phyloP scores from a whole-genome alignment of 805 yeast genomes.

The Tetrapisispora fleetii region DNA sequence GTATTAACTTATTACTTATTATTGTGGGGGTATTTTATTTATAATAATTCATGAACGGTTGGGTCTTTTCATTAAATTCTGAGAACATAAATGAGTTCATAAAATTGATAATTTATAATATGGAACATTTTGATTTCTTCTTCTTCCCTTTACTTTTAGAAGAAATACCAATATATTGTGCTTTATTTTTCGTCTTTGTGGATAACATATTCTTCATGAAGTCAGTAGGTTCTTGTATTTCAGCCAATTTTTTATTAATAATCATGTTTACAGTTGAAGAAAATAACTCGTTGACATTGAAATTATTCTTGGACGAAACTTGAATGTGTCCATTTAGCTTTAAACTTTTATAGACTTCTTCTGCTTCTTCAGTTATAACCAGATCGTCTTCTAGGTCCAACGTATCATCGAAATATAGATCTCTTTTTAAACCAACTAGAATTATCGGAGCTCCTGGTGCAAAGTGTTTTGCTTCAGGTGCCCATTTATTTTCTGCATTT shows the following conservation, averaged over 20 bases:
- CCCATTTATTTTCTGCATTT: constrained; percentile 75
- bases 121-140: not conserved
- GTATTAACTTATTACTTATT: no score
- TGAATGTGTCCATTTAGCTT: constrained; percentile 1
- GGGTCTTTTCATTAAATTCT: no score
- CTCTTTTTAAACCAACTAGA: constrained; percentile 77
- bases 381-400: constrained; percentile 2
- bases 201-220: not conserved
- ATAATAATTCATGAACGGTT: no score
- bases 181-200: not conserved
- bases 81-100: not conserved
- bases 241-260: constrained; percentile 1
- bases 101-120: not conserved
- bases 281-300: not conserved
- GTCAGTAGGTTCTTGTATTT: not conserved
- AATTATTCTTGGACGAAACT: constrained; percentile 1
- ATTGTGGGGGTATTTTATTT: not conserved
- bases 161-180: not conserved
- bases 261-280: not conserved
- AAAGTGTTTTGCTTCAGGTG: constrained; percentile 74
- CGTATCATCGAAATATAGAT: constrained; percentile 29
- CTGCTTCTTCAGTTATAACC: not conserved
- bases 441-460: constrained; percentile 61
- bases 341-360: not conserved
- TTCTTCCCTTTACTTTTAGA: not conserved